These are phyloP conservation scores for Suillus subluteus DNA, from an alignment of 768 basidiomycete genomes.

Conservation along the genomic window DNA sequence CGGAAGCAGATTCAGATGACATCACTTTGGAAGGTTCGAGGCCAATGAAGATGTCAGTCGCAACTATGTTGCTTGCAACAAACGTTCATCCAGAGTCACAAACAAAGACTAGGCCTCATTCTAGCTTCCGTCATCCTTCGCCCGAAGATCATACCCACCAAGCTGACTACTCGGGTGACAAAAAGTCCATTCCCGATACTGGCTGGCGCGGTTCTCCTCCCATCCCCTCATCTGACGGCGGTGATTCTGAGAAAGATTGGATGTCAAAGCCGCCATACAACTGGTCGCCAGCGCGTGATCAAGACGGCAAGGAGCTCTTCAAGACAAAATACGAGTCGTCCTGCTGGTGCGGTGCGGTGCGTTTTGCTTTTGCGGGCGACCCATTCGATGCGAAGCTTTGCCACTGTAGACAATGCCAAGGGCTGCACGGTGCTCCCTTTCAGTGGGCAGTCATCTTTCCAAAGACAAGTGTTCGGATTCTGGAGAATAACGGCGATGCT, in stretches of 20 bases:
- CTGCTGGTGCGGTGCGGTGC: slow-evolving; percentile 37
- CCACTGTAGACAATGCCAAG: slow-evolving; percentile 36
- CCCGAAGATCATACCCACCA: slow-evolving; percentile 7
- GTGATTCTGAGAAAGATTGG: slow-evolving; percentile 29
- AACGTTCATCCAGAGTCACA: slow-evolving; percentile 3
- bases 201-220: slow-evolving; percentile 9
- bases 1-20: neutral
- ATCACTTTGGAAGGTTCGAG: neutral
- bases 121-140: neutral
- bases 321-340: slow-evolving; percentile 18
- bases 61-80: neutral
- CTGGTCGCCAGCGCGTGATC: slow-evolving; percentile 27
- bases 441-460: slow-evolving; percentile 41
- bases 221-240: slow-evolving; percentile 20
- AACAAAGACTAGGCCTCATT: neutral
- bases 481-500: slow-evolving; percentile 29
- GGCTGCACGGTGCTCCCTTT: slow-evolving; percentile 35
- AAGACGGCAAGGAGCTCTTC: slow-evolving; percentile 12
- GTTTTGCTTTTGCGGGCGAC: slow-evolving; percentile 36
- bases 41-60: neutral
- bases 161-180: neutral
- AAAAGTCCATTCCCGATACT: slow-evolving; percentile 10
- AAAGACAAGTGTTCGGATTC: slow-evolving; percentile 37
- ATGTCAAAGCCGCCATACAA: slow-evolving; percentile 35
- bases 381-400: slow-evolving; percentile 38